Evolutionary conservation across 116 monocot genomes (phyloP).

Genomic region (Cymodocea nodosa): DNA sequence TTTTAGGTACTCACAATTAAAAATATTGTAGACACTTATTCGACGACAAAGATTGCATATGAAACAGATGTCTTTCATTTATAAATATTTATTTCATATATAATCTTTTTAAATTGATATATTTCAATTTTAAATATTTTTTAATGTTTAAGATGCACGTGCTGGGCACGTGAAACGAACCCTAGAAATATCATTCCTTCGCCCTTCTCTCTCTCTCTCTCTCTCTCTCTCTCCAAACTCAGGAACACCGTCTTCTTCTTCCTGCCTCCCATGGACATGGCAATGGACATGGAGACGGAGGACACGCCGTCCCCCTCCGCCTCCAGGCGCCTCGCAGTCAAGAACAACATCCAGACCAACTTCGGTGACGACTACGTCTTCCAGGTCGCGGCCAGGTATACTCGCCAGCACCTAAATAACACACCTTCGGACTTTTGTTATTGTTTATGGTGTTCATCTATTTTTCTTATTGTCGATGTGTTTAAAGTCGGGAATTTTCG

Average conservation of each 20-base stretch:
- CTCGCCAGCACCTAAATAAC: background rate
- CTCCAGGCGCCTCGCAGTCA: constrained; percentile 48
- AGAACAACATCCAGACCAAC: constrained; percentile 71
- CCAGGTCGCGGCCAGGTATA: constrained; percentile 74
- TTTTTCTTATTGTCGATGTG: background rate
- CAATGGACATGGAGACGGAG: constrained; percentile 14
- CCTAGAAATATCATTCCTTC: too few species aligned
- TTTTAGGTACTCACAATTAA: too few species aligned
- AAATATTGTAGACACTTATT: too few species aligned
- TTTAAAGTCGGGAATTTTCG: constrained; percentile 50
- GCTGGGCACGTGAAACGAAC: too few species aligned
- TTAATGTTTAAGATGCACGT: background rate
- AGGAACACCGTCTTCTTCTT: background rate
- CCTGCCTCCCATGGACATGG: background rate
- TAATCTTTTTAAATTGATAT: too few species aligned
- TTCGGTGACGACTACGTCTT: constrained; percentile 92
- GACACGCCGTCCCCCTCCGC: constrained; percentile 11
- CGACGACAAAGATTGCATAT: too few species aligned
- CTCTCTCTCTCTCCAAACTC: background rate
- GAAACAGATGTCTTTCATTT: too few species aligned
- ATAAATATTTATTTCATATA: too few species aligned
- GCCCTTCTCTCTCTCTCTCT: background rate
- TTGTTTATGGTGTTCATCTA: background rate
- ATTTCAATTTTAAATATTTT: too few species aligned
- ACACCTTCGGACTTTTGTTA: background rate